Conservation (phyloP, 2,329 filamentous ascomycete genomes). For the Xylaria polymorpha region DNA sequence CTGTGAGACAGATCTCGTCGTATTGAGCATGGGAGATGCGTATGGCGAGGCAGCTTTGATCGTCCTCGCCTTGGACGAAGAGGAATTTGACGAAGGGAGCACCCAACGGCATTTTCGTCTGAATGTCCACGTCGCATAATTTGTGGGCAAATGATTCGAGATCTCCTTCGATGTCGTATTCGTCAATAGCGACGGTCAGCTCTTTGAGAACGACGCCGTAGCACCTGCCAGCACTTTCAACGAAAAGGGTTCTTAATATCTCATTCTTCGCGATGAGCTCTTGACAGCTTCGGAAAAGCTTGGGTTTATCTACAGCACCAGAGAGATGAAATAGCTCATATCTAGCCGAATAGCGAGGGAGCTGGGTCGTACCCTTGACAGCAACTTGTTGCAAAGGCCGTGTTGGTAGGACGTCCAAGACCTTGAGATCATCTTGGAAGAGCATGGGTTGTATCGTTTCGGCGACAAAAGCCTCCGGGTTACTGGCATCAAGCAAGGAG, state of each 20-base stretch:
- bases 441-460: conserved; percentile 64
- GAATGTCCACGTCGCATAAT: conserved; percentile 67
- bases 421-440: conserved; percentile 60
- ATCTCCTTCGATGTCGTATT: conserved; percentile 63
- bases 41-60: conserved; percentile 62
- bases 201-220: conserved; percentile 69
- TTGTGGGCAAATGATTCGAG: conserved; percentile 63
- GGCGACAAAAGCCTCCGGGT: conserved; percentile 58
- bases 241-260: conserved; percentile 74
- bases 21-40: conserved; percentile 77
- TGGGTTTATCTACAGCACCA: conserved; percentile 59
- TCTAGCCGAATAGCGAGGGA: conserved; percentile 70
- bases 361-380: conserved; percentile 66
- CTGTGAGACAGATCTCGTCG: conserved; percentile 73
- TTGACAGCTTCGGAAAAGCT: conserved; percentile 62
- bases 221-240: conserved; percentile 61
- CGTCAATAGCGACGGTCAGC: conserved; percentile 62
- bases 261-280: conserved; percentile 70
- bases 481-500: conserved; percentile 57
- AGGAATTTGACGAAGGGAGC: conserved; percentile 71
- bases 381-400: conserved; percentile 70
- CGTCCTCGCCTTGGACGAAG: conserved; percentile 57
- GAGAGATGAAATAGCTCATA: conserved; percentile 74
- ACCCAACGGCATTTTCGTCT: conserved; percentile 66
- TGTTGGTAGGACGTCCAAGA: conserved; percentile 68